A percentile compares a stretch with the other conserved stretches of the same genome.
phyloP scores from a whole-genome alignment of 495 filamentous ascomycete genomes.

The Viridothelium virens region DNA sequence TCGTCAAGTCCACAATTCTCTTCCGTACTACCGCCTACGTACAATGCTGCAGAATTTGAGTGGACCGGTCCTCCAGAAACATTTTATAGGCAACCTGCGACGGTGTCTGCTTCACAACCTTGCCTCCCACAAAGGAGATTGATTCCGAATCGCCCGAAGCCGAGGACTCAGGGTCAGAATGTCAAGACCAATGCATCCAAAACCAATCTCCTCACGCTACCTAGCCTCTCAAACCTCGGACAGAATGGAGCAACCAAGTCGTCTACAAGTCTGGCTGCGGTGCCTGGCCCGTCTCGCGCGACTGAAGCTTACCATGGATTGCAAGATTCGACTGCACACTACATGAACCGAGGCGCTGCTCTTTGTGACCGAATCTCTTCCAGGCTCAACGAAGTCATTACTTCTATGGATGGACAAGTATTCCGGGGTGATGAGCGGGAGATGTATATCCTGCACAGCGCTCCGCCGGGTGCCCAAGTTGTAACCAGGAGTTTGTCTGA shows the following conservation, averaged over 20 bases:
- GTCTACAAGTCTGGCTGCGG: not conserved
- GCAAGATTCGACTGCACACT: slow-evolving; percentile 13
- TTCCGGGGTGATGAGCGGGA: slow-evolving; percentile 58
- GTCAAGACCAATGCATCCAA: not conserved
- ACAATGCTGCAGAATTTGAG: not conserved
- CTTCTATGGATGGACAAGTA: slow-evolving; percentile 58
- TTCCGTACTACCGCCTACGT: not conserved
- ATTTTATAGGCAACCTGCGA: not conserved
- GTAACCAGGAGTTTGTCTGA: slow-evolving; percentile 18
- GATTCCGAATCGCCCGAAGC: not conserved
- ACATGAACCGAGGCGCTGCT: slow-evolving; percentile 37
- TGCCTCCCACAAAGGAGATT: not conserved
- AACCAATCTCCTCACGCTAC: not conserved
- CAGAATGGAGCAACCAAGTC: not conserved
- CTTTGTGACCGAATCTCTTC: slow-evolving; percentile 50
- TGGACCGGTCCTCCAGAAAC: not conserved
- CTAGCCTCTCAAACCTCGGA: not conserved
- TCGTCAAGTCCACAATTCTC: slow-evolving; percentile 2
- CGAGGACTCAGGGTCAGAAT: not conserved
- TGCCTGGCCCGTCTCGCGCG: not conserved
- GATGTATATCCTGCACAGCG: slow-evolving; percentile 39
- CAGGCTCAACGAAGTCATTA: slow-evolving; percentile 56
- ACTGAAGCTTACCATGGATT: not conserved
- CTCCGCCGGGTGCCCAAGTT: slow-evolving; percentile 21
- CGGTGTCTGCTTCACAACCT: not conserved